Evolutionary conservation across 371 early-diverging fungal species (phyloP), one percentile per base, ranked within the genome.

Genomic region (Syncephalastrum monosporum): DNA sequence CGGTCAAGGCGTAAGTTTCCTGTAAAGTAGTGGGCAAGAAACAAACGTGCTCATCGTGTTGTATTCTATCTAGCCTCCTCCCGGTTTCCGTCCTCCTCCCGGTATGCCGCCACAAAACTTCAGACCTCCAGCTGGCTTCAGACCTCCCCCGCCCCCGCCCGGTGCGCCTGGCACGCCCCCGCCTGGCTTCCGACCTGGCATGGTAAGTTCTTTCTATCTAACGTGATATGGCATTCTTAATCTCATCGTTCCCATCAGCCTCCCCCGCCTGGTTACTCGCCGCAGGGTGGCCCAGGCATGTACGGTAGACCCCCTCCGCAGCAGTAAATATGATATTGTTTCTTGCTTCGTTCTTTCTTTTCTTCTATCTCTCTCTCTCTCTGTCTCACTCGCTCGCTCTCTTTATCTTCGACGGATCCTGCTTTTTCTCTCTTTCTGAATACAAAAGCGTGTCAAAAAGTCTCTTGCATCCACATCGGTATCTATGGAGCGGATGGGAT

Each of bases 81-180:
- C 81, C n/a, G 84, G 84, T 15, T 84, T 83, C 72, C 77, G 79
- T 38, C 86, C 87, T 56, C 61, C 61, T 16, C 85, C 85, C 4
- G 87, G 85, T 49, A 78, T 82, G 79, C 84, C 83, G 27, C 70
- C 68, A 61, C 71, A 67, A 55, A 70, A 65, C 64, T 75, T 71
- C 59, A 69, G 69, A 61, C 78, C 74, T 33, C 83, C 84, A 16
- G 77, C 77, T 58, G 83, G 83, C 27, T 82, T 81, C 70, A 70
- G 82, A 53, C 87, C 87, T 52, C 82, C 76, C 14, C 61, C 64
- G 21, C 38, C 60, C 8, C 68, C 67, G 25, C 64, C 69, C 13
- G 72, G 72, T 53, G 69, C 67, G 57, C 77, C 69, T 24, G 69
- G 69, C 27, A 60, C 56, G 21, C 70, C 72, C 21, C 72, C 79